Conservation (phyloP, 2,329 filamentous ascomycete genomes). For the Monosporascus sp. region DNA sequence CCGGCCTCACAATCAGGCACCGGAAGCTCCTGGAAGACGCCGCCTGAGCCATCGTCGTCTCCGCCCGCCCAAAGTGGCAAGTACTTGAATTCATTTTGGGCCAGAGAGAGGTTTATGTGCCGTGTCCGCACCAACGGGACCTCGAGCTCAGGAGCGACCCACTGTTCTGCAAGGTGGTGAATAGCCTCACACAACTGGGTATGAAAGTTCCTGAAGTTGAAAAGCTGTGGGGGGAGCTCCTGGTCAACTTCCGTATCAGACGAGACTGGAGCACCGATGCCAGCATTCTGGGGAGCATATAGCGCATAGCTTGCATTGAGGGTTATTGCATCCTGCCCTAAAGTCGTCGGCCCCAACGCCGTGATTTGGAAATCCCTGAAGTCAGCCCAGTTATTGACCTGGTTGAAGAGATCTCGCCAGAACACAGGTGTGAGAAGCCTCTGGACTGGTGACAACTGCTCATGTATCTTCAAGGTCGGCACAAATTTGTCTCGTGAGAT, state of each 20-base stretch:
- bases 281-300: neutral
- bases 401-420: constrained; percentile 22
- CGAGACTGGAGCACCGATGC: neutral
- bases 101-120: constrained; percentile 47
- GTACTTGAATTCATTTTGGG: constrained; percentile 54
- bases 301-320: too few relatives aligned
- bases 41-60: constrained; percentile 40
- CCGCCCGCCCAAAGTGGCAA: constrained; percentile 63
- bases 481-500: constrained; percentile 2
- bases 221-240: neutral
- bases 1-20: constrained; percentile 23
- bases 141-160: constrained; percentile 23
- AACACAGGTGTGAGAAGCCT: constrained; percentile 32
- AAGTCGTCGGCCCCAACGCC: neutral
- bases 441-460: constrained; percentile 17
- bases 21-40: constrained; percentile 38
- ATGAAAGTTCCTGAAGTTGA: neutral
- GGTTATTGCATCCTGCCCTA: neutral
- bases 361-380: neutral
- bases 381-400: neutral
- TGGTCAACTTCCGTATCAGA: neutral
- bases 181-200: constrained; percentile 10
- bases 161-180: constrained; percentile 6
- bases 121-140: constrained; percentile 31
- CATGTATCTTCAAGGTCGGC: constrained; percentile 2